Percentiles rank a stretch among this genome's conserved stretches.
Conservation (phyloP, 768 basidiomycete species). For the Tubosaeta sp. region DNA sequence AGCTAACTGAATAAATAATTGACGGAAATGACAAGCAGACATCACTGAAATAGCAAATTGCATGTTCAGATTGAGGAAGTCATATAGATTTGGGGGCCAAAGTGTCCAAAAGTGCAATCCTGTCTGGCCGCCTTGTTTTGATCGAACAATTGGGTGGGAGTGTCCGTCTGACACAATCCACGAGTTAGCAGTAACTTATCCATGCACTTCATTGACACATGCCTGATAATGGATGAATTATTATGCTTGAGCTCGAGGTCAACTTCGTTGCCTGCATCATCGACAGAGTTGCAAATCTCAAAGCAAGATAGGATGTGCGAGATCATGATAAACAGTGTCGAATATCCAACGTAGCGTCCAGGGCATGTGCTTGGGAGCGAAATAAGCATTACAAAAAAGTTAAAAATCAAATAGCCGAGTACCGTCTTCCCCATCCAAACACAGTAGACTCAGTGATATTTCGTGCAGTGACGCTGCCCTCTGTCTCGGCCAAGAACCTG, state of each 20-base stretch:
- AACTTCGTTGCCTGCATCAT: not conserved
- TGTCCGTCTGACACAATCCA: not conserved
- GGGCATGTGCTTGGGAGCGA: not conserved
- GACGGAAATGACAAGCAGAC: too few species aligned
- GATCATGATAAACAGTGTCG: not conserved
- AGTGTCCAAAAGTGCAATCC: not conserved
- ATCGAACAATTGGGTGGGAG: not conserved
- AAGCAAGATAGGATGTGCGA: conserved; percentile 2
- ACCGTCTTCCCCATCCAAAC: not conserved
- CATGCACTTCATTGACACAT: not conserved
- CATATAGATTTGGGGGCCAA: not conserved
- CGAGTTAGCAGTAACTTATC: not conserved
- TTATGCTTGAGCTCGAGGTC: not conserved
- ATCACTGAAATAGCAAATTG: not conserved
- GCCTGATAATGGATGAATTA: not conserved
- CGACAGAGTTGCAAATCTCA: not conserved
- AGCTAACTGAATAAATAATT: not conserved
- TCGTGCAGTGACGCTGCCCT: not conserved
- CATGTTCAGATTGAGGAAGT: not conserved
- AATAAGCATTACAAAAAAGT: not conserved
- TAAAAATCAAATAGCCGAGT: too few species aligned
- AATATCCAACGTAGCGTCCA: not conserved
- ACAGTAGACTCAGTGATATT: not conserved
- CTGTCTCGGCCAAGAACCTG: not conserved
- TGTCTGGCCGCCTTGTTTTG: not conserved